These are phyloP conservation scores for Trichoderma brevicompactum DNA, from an alignment of 2,329 filamentous ascomycete genomes.

Conservation along the genomic window DNA sequence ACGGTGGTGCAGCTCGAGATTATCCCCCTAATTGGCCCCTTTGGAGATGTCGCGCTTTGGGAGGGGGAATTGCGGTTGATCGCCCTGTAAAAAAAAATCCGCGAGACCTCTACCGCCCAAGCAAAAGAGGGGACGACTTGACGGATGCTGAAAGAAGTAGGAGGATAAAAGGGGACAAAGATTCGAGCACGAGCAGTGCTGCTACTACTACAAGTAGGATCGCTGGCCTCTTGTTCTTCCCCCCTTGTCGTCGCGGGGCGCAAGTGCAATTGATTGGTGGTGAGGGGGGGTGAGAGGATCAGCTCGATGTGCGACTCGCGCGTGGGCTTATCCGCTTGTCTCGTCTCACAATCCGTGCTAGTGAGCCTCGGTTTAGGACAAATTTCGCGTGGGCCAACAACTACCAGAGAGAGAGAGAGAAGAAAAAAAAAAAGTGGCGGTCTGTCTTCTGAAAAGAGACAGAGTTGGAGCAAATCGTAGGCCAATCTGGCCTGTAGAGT, in stretches of 20 bases:
- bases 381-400: conserved; percentile 1
- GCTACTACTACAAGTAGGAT: conserved; percentile 18
- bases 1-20: background rate
- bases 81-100: background rate
- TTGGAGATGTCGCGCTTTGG: background rate
- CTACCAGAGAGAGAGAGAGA: too few relatives aligned
- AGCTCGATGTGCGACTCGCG: conserved; percentile 15
- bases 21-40: background rate
- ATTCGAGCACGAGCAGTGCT: background rate
- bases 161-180: conserved; percentile 9
- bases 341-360: conserved; percentile 17
- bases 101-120: background rate
- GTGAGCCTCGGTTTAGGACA: conserved; percentile 14
- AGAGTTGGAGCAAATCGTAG: background rate
- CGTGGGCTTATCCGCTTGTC: conserved; percentile 23
- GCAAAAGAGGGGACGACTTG: background rate
- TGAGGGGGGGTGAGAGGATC: conserved; percentile 14
- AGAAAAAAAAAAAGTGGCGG: conserved; percentile 4
- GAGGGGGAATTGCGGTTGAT: background rate
- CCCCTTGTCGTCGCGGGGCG: conserved; percentile 23
- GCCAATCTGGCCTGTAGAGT: background rate
- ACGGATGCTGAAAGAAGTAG: background rate
- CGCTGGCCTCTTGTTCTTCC: conserved; percentile 14
- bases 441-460: background rate
- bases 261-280: conserved; percentile 26